Percentiles rank a stretch among this genome's conserved stretches.
phyloP scores from a whole-genome alignment of 768 basidiomycete species.

The Neoboletus brunneissimus region DNA sequence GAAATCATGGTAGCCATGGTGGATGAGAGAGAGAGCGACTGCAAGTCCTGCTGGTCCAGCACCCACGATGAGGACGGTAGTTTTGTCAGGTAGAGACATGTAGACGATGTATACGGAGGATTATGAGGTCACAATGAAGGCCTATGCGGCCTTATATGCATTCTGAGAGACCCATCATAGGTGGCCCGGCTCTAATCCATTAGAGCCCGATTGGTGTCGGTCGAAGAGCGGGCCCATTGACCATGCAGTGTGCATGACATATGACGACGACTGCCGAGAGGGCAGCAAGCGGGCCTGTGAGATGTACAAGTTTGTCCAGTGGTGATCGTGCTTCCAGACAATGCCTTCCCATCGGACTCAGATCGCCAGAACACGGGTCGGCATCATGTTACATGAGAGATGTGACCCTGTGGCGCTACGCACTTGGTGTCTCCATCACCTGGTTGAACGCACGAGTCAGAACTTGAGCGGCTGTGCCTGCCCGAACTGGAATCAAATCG shows the following conservation, averaged over 20 bases:
- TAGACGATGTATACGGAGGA: neutral
- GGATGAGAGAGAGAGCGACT: slow-evolving; percentile 42
- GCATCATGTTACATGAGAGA: too few species aligned
- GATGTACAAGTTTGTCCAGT: too few species aligned
- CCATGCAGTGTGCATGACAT: neutral
- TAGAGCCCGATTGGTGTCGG: neutral
- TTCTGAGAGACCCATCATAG: neutral
- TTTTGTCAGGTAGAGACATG: slow-evolving; percentile 32
- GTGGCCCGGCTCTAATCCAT: neutral
- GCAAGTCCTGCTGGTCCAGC: slow-evolving; percentile 50
- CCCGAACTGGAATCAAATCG: too few species aligned
- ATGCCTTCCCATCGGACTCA: too few species aligned
- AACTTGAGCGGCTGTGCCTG: too few species aligned
- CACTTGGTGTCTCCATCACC: too few species aligned
- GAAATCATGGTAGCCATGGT: slow-evolving; percentile 41
- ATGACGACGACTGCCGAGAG: neutral
- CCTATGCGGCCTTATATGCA: neutral
- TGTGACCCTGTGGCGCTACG: too few species aligned
- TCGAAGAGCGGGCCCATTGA: neutral
- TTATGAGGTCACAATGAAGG: neutral
- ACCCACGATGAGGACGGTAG: slow-evolving; percentile 48
- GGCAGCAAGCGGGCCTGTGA: too few species aligned
- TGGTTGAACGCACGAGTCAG: too few species aligned
- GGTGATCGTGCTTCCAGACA: neutral
- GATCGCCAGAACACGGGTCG: too few species aligned